Evolutionary conservation across 352 stramenopile genomes (phyloP).

Genomic region (Pythium guiyangense): DNA sequence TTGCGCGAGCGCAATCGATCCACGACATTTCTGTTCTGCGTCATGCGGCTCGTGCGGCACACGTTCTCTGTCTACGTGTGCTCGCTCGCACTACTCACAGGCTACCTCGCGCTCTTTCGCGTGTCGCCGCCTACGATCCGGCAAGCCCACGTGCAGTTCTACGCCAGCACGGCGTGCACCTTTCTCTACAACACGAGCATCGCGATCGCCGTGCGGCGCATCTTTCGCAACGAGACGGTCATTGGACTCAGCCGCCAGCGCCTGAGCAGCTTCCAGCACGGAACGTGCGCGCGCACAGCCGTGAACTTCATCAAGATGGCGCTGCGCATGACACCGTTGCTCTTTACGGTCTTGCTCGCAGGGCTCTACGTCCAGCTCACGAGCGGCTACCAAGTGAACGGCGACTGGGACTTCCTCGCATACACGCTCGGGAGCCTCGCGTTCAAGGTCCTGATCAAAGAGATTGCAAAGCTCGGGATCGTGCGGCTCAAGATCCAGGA

Average conservation of each 20-base stretch:
- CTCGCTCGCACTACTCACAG: too few species aligned
- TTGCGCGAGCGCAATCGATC: not conserved
- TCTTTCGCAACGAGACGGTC: not conserved
- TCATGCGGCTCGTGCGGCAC: too few species aligned
- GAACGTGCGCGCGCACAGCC: not conserved
- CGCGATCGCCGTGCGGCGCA: not conserved
- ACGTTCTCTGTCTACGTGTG: too few species aligned
- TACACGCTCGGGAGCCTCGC: constrained; percentile 11
- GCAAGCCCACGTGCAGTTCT: not conserved
- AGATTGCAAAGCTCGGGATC: constrained; percentile 24
- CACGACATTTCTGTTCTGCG: too few species aligned
- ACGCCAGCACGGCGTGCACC: not conserved
- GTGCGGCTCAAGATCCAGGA: constrained; percentile 23
- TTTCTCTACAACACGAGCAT: not conserved
- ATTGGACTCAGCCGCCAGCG: not conserved
- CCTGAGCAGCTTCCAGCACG: too few species aligned
- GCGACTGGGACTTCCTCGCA: constrained; percentile 4
- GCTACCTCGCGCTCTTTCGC: too few species aligned
- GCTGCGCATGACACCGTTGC: constrained; percentile 1
- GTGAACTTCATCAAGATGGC: constrained; percentile 2
- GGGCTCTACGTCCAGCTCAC: constrained; percentile 7
- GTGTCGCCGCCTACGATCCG: too few species aligned
- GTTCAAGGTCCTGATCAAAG: constrained; percentile 15
- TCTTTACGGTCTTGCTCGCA: constrained; percentile 1
- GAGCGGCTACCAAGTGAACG: not conserved